Conservation (phyloP, 495 filamentous ascomycete genomes). For the Stereocaulon alpinum region DNA sequence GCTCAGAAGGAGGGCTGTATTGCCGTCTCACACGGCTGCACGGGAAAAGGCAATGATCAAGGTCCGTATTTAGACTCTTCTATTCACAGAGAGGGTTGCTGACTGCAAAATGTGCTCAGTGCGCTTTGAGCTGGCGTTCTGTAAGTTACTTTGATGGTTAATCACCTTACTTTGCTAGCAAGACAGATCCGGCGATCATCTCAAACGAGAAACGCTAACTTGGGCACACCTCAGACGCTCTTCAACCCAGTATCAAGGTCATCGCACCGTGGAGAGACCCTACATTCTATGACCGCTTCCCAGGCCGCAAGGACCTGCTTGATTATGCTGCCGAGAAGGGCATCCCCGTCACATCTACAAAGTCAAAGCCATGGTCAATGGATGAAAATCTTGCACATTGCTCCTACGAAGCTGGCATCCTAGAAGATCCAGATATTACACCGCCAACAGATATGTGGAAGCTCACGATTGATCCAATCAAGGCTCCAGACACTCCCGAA, state of each 20-base stretch:
- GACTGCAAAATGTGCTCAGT: constrained; percentile 28
- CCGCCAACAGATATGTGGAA: constrained; percentile 57
- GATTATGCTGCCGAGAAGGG: constrained; percentile 68
- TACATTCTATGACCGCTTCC: constrained; percentile 72
- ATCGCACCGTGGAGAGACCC: constrained; percentile 84
- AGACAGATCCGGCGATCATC: background rate
- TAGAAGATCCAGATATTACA: constrained; percentile 54
- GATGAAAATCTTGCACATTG: constrained; percentile 91
- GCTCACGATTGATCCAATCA: constrained; percentile 47
- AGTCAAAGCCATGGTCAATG: constrained; percentile 72
- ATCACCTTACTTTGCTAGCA: no score
- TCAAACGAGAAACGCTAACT: constrained; percentile 49
- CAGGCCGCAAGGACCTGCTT: constrained; percentile 78
- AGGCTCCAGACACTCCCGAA: constrained; percentile 65
- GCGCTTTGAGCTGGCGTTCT: constrained; percentile 59
- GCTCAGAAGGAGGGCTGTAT: constrained; percentile 55
- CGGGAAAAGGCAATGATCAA: constrained; percentile 58
- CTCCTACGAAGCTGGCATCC: constrained; percentile 76
- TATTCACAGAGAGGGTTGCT: no score
- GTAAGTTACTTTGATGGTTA: constrained; percentile 2
- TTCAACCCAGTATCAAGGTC: constrained; percentile 55
- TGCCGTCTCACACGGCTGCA: constrained; percentile 10
- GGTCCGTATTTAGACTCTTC: no score
- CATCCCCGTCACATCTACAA: constrained; percentile 82
- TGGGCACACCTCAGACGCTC: constrained; percentile 65